Evolutionary conservation across 2,329 filamentous ascomycete genomes (phyloP), one percentile per base, ranked within the genome.

Genomic region (Lecanicillium sp.): DNA sequence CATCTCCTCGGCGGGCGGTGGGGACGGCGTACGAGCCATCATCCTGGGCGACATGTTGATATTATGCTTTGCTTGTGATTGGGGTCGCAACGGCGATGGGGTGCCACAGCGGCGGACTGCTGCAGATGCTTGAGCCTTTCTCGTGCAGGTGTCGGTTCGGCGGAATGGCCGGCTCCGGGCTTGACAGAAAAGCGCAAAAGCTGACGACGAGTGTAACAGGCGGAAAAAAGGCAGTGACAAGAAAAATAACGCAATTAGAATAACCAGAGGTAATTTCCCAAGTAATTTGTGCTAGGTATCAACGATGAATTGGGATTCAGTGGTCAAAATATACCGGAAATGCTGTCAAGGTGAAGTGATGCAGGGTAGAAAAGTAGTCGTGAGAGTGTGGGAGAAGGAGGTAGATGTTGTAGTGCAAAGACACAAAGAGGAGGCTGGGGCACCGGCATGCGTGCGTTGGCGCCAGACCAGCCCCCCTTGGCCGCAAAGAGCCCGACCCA

Each of bases 1-100:
- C 52, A 86, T 67, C 54, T 69, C 49, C 12, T 42, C 39, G 11
- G 39, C 19, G 7, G 49, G 64, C 30, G 78, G 71, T 53, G 79
- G 81, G 43, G 83, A 78, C 55, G 84, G 83, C 36, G 84, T 86
- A 44, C 54, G 38, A 27, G 62, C 67, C 14, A 40, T 38, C 43
- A 51, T 42, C 37, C 30, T 51, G 21, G 45, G 44, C 24, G 63
- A 64, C 70, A 73, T 72, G 44, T 56, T 62, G 3, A 24, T 4
- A 40, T 14, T 6, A 14, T 15, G 37, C 9, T 15, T 14, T 14
- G 12, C 3, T 23, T 14, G 21, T 33, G 23, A 19, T 43, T 15
- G 49, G 35, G 17, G 17, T 7, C 11, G 14, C 35, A 38, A 24
- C 20, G 20, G 35, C 35, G 50, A 12, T 12, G 20, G 32, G 40